A percentile compares a stretch with the other conserved stretches of the same genome.
Evolutionary conservation across 2,329 filamentous ascomycete species (phyloP).

Genomic region (Balansia obtecta): DNA sequence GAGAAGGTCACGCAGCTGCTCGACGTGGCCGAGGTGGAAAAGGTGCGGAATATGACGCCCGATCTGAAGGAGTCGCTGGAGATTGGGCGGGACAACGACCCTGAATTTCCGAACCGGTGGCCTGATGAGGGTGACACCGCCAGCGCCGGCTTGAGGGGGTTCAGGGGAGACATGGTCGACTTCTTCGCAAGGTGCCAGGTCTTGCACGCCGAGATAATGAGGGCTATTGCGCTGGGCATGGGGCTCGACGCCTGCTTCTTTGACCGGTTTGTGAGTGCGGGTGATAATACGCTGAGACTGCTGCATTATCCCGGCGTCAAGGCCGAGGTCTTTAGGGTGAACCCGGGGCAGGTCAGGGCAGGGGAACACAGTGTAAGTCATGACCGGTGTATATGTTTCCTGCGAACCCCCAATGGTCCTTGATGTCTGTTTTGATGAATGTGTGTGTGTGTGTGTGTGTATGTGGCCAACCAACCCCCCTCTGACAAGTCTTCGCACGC

Average conservation of each 20-base stretch:
- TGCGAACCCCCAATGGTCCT: no score
- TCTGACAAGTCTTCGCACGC: background rate
- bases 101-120: conserved; percentile 65
- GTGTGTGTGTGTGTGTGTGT: no score
- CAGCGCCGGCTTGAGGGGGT: conserved; percentile 35
- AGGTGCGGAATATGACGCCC: conserved; percentile 43
- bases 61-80: conserved; percentile 56
- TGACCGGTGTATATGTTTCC: no score
- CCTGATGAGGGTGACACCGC: conserved; percentile 33
- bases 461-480: no score
- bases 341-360: conserved; percentile 59
- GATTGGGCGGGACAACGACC: conserved; percentile 48
- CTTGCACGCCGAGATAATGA: conserved; percentile 69
- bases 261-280: conserved; percentile 57
- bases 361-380: conserved; percentile 56
- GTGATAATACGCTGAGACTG: conserved; percentile 60
- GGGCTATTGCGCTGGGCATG: conserved; percentile 74
- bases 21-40: conserved; percentile 43
- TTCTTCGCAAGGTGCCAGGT: conserved; percentile 67
- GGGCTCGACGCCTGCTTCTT: conserved; percentile 61
- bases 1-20: conserved; percentile 55
- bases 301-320: conserved; percentile 64
- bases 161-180: conserved; percentile 57
- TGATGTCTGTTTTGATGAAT: no score
- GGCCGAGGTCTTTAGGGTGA: conserved; percentile 51